Base-by-base conservation (phyloP, 768 basidiomycete genomes). In the Kwoniella heveanensis region DNA sequence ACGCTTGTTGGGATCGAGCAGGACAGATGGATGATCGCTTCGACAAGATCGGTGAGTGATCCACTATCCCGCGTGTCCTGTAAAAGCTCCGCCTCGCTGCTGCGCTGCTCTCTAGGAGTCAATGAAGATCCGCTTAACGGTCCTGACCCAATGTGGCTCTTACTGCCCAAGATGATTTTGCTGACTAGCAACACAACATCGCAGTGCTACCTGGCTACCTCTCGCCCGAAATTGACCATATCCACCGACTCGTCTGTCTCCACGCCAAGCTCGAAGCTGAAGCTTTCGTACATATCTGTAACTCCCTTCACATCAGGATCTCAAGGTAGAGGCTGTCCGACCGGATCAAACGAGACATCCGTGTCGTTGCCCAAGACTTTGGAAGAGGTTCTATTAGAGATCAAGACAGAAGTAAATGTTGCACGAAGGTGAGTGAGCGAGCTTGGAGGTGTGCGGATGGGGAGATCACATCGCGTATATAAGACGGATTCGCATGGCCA, bases 41-140 rank as follows among this genome's bases (percentile, higher is more conserved):
- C 68, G 4, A 70, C 68, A 12, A 26, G 55, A 59, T 36, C 64
- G n/a, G 71, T 73, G 48, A 55, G 71, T 66, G 15, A 26, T n/a
- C n/a, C n/a, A n/a, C n/a, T n/a, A n/a, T n/a, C n/a, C n/a, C n/a
- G n/a, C n/a, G n/a, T n/a, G n/a, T n/a, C n/a, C n/a, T n/a, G n/a
- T n/a, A n/a, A n/a, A n/a, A n/a, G n/a, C n/a, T n/a, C n/a, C n/a
- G n/a, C n/a, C n/a, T n/a, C n/a, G n/a, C n/a, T n/a, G n/a, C n/a
- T n/a, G n/a, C n/a, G n/a, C n/a, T n/a, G n/a, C n/a, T n/a, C n/a
- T n/a, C n/a, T n/a, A n/a, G n/a, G n/a, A n/a, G n/a, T n/a, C n/a
- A n/a, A n/a, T n/a, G n/a, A n/a, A n/a, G n/a, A n/a, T n/a, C n/a
- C n/a, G n/a, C n/a, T n/a, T n/a, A n/a, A n/a, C n/a, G n/a, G n/a